Evolutionary conservation across 768 basidiomycete species (phyloP), one percentile per base, ranked within the genome.

Genomic region (Macrocybe gigantea): DNA sequence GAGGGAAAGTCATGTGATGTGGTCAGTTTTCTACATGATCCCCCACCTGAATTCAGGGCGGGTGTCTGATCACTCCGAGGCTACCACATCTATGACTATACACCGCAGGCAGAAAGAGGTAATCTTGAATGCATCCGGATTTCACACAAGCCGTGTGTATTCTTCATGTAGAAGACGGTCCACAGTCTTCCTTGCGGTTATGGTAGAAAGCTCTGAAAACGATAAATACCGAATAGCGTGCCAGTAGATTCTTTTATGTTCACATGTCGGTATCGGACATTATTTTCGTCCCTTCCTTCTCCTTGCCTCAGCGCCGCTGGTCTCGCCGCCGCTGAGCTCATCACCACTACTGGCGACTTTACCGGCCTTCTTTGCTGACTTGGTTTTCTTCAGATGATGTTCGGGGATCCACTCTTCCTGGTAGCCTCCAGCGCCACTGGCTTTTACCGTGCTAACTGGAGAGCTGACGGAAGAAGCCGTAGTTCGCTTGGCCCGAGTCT

Each of bases 361-460:
- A 22, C 22, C 22, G 36, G 62, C 68, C 29, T 70, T 74, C 35
- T 64, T 65, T 59, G 74, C 38, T 29, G 33, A 73, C 53, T 75
- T 73, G 55, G 76, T 88, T 32, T 66, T 49, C 64, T 87, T 86
- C 51, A 90, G 69, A 57, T 92, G 90, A 58, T 90, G 87, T 54
- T 86, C 85, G n/a, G 90, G 90, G 55, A 93, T 93, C 90, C 90
- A 93, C 58, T 93, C 90, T 60, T 92, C 87, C 58, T 88, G 80
- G 55, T 92, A 91, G 38, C 80, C 83, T 35, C 82, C 77, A 2
- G 81, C 74, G 33, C 82, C 79, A 15, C 80, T 80, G 32, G 83
- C 82, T 6, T 84, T 83, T 33, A 77, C 75, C 6, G 78, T 53
- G 30, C 75, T 75, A 34, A 77, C 74, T 7, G 85, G 78, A 4